Conservation (phyloP, 148 eudicot species). For the Polygonum maritimum region DNA sequence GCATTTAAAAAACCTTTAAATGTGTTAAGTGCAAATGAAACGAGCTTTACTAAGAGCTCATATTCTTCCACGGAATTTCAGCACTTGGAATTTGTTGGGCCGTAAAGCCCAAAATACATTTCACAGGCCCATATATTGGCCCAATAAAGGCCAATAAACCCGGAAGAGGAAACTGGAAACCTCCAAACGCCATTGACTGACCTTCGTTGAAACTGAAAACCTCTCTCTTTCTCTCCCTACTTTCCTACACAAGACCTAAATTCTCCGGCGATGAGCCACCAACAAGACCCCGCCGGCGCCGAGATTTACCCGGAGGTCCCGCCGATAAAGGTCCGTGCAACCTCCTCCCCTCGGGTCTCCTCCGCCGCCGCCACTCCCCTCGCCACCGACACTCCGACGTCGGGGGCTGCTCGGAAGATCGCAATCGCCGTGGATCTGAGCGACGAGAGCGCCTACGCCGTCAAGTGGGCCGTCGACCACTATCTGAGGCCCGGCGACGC, state of each 20-base stretch:
- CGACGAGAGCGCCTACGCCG: slow-evolving; percentile 84
- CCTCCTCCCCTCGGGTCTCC: slow-evolving; percentile 32
- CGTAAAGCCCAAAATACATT: background rate
- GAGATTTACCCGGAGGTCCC: slow-evolving; percentile 29
- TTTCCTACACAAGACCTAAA: background rate
- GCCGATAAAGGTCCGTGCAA: slow-evolving; percentile 34
- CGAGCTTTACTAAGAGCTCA: no score
- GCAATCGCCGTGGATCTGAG: slow-evolving; percentile 81
- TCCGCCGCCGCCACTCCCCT: slow-evolving; percentile 23
- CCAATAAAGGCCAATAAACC: background rate
- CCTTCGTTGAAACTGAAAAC: background rate
- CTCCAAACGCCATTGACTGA: slow-evolving; percentile 2
- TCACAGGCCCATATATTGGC: background rate
- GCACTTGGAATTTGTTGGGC: background rate
- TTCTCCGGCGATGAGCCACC: slow-evolving; percentile 2
- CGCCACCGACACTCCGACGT: slow-evolving; percentile 54
- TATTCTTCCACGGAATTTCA: background rate
- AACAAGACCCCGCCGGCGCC: slow-evolving; percentile 3
- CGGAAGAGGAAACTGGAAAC: background rate
- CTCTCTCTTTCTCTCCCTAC: background rate
- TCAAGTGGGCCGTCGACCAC: slow-evolving; percentile 82
- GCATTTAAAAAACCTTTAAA: background rate
- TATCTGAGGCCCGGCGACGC: slow-evolving; percentile 83
- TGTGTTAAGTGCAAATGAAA: background rate
- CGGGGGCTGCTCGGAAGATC: slow-evolving; percentile 67